Evolutionary conservation across 305 asterid genomes (phyloP), one percentile per base, ranked within the genome.

Genomic region (Fraxinus velutina): DNA sequence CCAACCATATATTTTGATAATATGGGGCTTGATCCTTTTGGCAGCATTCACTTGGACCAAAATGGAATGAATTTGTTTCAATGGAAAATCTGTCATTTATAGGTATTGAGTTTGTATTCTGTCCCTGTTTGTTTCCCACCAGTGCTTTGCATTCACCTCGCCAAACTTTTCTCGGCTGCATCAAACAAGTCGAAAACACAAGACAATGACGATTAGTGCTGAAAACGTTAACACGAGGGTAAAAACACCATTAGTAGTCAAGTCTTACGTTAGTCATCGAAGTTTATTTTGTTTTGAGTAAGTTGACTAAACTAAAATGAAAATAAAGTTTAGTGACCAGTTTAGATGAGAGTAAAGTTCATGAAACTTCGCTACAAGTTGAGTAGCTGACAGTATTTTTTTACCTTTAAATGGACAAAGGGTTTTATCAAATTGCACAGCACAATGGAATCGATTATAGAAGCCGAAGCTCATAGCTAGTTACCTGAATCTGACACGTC

Each of bases 111-210:
- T 73, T 88, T 94, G 99, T 92, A 96, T 96, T 81, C 99, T 91
- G 82, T 96, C 97, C 87, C 97, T 88, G 95, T 96, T 94, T 76
- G 93, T 86, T 82, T 96, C 99, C 99, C 99, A 96, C 99, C 99
- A 96, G 37, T 57, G 88, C 91, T 96, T 96, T 1, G 99, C 99
- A 2, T 91, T 90, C 81, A 90, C 94, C 85, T 96, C 99, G 9
- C 98, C 99, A 9, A 93, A 96, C 82, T 86, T 92, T 42, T 96
- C 98, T 0, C 99, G 97, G 87, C 99, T 96, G 89, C 80, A 77
- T 75, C 32, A 78, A 15, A 32, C 36, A 66, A 66, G 73, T 64
- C 36, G 17, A 27, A 22, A 22, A 12, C 36, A 8, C 24, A 8
- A 24, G 33, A 24, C 62, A 50, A n/a, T 0, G 62, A 50, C 62